Conservation (phyloP, 768 basidiomycete genomes). For the Tulasnella sp. region DNA sequence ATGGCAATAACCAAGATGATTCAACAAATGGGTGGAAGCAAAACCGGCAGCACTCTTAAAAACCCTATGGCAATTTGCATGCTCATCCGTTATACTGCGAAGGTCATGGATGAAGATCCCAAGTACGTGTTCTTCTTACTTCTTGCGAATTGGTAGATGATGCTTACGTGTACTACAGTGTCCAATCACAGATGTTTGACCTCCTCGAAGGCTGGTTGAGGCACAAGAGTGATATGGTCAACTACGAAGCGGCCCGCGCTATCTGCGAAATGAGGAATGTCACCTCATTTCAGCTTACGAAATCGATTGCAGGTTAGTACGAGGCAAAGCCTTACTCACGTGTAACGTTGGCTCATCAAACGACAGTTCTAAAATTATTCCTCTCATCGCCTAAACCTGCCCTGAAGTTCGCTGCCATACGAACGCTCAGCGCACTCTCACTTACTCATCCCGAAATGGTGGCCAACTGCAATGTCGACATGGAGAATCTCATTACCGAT, state of each 20-base stretch:
- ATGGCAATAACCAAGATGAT: conserved; percentile 99
- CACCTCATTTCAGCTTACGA: conserved; percentile 58
- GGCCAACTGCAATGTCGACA: conserved; percentile 85
- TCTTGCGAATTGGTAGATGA: neutral
- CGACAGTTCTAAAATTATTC: conserved; percentile 81
- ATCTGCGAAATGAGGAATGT: conserved; percentile 94
- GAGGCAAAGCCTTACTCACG: neutral
- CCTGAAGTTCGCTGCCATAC: conserved; percentile 93
- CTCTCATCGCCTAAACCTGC: conserved; percentile 89
- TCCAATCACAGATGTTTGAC: conserved; percentile 87
- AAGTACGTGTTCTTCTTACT: conserved; percentile 50
- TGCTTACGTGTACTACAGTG: conserved; percentile 32
- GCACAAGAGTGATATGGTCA: conserved; percentile 99
- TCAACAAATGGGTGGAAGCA: conserved; percentile 86
- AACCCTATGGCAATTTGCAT: conserved; percentile 97
- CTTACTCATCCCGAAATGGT: conserved; percentile 77
- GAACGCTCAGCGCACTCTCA: conserved; percentile 82
- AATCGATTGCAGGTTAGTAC: conserved; percentile 71
- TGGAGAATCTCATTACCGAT: conserved; percentile 94
- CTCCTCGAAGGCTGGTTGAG: conserved; percentile 88
- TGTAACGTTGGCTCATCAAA: conserved; percentile 12
- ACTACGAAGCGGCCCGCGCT: conserved; percentile 92
- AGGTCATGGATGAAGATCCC: conserved; percentile 96
- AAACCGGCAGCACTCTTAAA: conserved; percentile 71
- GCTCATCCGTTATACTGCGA: conserved; percentile 96